phyloP scores from a whole-genome alignment of 2,329 filamentous ascomycete genomes.

The Aureobasidium sp. region DNA sequence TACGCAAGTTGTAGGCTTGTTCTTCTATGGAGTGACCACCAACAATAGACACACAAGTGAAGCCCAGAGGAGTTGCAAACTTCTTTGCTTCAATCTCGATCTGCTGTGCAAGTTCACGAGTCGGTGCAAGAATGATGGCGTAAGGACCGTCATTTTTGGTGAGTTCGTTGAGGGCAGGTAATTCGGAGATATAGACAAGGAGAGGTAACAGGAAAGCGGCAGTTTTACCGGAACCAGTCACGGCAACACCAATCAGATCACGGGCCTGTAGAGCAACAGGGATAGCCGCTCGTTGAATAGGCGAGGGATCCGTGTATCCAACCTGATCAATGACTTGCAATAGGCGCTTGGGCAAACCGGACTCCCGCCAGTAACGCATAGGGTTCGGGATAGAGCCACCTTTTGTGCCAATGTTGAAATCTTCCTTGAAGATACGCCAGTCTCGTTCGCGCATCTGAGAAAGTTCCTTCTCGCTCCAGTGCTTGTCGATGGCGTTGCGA shows the following conservation, averaged over 20 bases:
- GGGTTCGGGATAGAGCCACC: constrained; percentile 88
- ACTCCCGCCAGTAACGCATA: constrained; percentile 92
- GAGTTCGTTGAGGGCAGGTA: constrained; percentile 74
- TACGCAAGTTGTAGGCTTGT: constrained; percentile 80
- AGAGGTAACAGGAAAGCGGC: constrained; percentile 89
- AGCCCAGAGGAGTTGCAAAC: constrained; percentile 83
- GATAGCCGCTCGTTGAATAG: constrained; percentile 90
- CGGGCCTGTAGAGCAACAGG: constrained; percentile 87
- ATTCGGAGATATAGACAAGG: constrained; percentile 86
- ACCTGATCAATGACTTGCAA: constrained; percentile 76
- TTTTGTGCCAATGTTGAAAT: constrained; percentile 94
- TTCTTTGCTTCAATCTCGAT: constrained; percentile 92
- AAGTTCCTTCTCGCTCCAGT: constrained; percentile 91
- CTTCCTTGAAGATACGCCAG: constrained; percentile 99
- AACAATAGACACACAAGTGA: constrained; percentile 94
- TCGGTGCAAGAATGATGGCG: constrained; percentile 92
- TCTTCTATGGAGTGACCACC: constrained; percentile 94
- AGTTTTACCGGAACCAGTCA: constrained; percentile 97
- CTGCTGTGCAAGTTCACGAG: constrained; percentile 93
- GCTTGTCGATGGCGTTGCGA: constrained; percentile 74
- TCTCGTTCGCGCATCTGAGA: constrained; percentile 94
- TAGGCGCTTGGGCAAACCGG: constrained; percentile 66
- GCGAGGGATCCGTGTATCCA: constrained; percentile 84
- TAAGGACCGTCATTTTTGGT: constrained; percentile 95
- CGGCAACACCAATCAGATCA: constrained; percentile 96